Percentiles rank a stretch among this genome's conserved stretches.
Evolutionary conservation across 164 flowering plant genomes (phyloP).

Genomic region (Aristolochia californica): DNA sequence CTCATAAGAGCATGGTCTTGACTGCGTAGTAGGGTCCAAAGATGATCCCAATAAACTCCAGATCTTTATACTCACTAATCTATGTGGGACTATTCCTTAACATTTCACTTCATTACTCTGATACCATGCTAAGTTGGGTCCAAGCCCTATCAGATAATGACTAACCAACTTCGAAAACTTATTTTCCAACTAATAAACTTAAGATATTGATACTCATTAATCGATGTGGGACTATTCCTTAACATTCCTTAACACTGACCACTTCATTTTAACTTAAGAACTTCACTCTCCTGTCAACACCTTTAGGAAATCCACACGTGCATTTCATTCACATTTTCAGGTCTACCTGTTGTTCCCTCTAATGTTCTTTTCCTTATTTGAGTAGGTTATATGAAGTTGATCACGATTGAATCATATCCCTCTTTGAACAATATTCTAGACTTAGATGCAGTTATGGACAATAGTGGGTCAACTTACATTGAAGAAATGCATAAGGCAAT

Average conservation of each 20-base stretch:
- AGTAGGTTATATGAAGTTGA: constrained; percentile 76
- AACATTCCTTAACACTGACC: too few relatives aligned
- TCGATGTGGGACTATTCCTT: too few relatives aligned
- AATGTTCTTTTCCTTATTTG: constrained; percentile 73
- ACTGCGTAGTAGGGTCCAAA: too few relatives aligned
- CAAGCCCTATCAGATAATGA: too few relatives aligned
- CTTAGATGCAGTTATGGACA: constrained; percentile 78
- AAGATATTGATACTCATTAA: constrained; percentile 66
- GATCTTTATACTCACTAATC: too few relatives aligned
- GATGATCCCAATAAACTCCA: too few relatives aligned
- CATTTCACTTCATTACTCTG: too few relatives aligned
- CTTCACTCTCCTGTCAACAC: constrained; percentile 74
- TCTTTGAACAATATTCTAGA: constrained; percentile 61
- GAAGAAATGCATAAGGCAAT: constrained; percentile 82
- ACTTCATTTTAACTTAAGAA: constrained; percentile 75
- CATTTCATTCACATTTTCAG: constrained; percentile 41
- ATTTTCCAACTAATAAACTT: too few relatives aligned
- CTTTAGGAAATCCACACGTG: constrained; percentile 83
- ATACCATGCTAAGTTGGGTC: too few relatives aligned
- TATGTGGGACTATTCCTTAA: too few relatives aligned
- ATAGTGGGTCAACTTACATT: constrained; percentile 82
- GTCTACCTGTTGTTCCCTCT: constrained; percentile 61
- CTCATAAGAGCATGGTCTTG: too few relatives aligned
- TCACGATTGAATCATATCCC: constrained; percentile 70
- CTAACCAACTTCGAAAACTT: too few relatives aligned